phyloP scores from a whole-genome alignment of 2,329 filamentous ascomycete species.

The Endothia cerciana region DNA sequence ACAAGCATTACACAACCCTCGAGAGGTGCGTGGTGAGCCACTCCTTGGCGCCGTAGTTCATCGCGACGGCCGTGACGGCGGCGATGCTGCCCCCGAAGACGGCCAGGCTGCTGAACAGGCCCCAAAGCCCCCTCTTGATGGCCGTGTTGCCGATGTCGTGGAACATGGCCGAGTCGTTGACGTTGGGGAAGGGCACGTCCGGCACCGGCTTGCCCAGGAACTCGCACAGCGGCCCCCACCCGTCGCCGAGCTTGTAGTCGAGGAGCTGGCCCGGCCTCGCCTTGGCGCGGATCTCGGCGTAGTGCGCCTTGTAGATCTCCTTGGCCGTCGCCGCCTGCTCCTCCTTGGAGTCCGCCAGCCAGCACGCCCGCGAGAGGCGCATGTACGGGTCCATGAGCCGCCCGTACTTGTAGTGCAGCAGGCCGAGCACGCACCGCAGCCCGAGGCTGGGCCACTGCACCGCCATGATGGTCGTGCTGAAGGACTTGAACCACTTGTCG shows the following conservation, averaged over 20 bases:
- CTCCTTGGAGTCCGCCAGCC: slow-evolving; percentile 17
- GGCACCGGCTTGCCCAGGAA: slow-evolving; percentile 27
- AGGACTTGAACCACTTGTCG: slow-evolving; percentile 38
- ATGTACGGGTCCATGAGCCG: slow-evolving; percentile 24
- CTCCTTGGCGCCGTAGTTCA: slow-evolving; percentile 23
- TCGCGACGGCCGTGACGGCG: slow-evolving; percentile 19
- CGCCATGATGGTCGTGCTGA: slow-evolving; percentile 28
- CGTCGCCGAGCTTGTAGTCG: slow-evolving; percentile 27
- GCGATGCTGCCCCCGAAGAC: slow-evolving; percentile 20
- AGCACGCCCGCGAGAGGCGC: slow-evolving; percentile 13
- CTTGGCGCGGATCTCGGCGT: slow-evolving; percentile 22
- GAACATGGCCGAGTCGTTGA: slow-evolving; percentile 25
- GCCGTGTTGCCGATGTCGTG: slow-evolving; percentile 16
- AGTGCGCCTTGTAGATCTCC: slow-evolving; percentile 25
- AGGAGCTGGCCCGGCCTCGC: slow-evolving; percentile 17
- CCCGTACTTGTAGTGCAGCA: slow-evolving; percentile 22
- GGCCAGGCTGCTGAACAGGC: slow-evolving; percentile 12
- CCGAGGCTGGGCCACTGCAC: slow-evolving; percentile 22
- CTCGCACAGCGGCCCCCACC: slow-evolving; percentile 27
- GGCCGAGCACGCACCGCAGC: slow-evolving; percentile 17
- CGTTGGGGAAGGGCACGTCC: slow-evolving; percentile 24
- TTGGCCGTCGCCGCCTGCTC: slow-evolving; percentile 24
- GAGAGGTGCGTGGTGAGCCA: slow-evolving; percentile 13
- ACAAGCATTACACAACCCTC: neutral
- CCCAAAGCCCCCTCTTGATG: slow-evolving; percentile 17